Conservation (phyloP, 176 grass and related monocot genomes). For the Aegilops sharonensis region DNA sequence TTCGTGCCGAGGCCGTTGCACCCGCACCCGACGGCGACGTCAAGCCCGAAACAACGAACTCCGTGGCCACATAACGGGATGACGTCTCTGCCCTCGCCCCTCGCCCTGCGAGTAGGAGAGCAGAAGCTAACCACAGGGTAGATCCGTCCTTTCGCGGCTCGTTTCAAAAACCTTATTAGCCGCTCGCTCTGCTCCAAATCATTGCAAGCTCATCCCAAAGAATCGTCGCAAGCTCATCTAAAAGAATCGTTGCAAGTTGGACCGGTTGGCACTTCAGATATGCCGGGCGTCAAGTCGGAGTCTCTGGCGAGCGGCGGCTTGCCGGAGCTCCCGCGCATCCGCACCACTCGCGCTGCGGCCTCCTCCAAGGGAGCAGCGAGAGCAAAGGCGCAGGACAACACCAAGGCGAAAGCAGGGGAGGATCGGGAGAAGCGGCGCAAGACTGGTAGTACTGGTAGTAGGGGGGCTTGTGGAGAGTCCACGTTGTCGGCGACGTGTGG, state of each 20-base stretch:
- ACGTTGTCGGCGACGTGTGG: background rate
- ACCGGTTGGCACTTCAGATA: background rate
- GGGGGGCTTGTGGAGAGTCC: background rate
- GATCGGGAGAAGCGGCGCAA: background rate
- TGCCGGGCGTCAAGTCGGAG: constrained; percentile 30
- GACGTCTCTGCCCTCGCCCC: background rate
- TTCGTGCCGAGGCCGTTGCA: constrained; percentile 35
- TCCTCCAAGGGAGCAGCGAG: background rate
- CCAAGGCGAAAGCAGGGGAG: background rate
- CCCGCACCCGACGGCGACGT: constrained; percentile 41
- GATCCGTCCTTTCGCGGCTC: background rate
- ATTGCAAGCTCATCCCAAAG: too few species aligned
- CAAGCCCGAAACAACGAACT: constrained; percentile 2
- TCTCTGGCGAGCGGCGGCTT: background rate
- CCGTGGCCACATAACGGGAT: background rate
- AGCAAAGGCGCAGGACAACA: background rate
- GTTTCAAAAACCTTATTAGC: constrained; percentile 35
- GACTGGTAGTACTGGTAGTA: background rate
- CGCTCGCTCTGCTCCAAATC: background rate
- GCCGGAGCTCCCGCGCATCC: constrained; percentile 24
- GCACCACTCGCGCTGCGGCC: background rate
- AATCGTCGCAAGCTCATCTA: too few species aligned
- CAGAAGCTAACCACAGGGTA: background rate
- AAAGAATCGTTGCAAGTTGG: background rate
- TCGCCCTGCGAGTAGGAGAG: too few species aligned